Evolutionary conservation across 1,139 yeast species (phyloP).

Genomic region (Groenewaldozyma auringiensis): DNA sequence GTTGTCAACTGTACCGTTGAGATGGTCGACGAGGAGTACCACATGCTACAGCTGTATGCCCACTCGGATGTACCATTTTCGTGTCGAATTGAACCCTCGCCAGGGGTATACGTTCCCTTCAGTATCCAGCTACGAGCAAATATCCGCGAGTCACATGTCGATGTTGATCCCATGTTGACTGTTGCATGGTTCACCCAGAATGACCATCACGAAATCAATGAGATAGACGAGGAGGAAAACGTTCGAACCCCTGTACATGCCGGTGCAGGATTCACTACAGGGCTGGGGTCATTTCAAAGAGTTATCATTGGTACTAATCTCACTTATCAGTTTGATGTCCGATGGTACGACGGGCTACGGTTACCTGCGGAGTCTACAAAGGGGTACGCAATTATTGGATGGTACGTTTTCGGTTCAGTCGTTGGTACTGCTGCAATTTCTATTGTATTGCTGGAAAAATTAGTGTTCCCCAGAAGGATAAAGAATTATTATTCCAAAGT

Average conservation of each 20-base stretch:
- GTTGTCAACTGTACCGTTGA: constrained; percentile 54
- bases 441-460: constrained; percentile 16
- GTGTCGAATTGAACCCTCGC: constrained; percentile 44
- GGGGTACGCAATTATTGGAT: constrained; percentile 8
- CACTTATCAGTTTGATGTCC: constrained; percentile 49
- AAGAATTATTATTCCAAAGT: constrained; percentile 17
- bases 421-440: constrained; percentile 18
- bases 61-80: constrained; percentile 75
- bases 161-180: constrained; percentile 54
- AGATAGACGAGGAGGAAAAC: constrained; percentile 18
- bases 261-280: constrained; percentile 56
- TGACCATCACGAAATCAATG: background rate
- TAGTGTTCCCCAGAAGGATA: constrained; percentile 20
- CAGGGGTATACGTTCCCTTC: constrained; percentile 41
- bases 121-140: constrained; percentile 62
- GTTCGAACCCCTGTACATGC: constrained; percentile 36
- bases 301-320: constrained; percentile 59
- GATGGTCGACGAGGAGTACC: constrained; percentile 61
- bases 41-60: constrained; percentile 62
- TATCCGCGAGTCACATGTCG: constrained; percentile 61
- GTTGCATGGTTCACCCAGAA: constrained; percentile 35
- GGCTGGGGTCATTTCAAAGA: constrained; percentile 48
- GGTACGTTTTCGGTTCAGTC: constrained; percentile 15
- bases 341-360: constrained; percentile 40
- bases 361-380: constrained; percentile 9